Percentiles rank a stretch among this genome's conserved stretches.
Evolutionary conservation across 768 basidiomycete species (phyloP).

Genomic region (Kwoniella botswanensis): DNA sequence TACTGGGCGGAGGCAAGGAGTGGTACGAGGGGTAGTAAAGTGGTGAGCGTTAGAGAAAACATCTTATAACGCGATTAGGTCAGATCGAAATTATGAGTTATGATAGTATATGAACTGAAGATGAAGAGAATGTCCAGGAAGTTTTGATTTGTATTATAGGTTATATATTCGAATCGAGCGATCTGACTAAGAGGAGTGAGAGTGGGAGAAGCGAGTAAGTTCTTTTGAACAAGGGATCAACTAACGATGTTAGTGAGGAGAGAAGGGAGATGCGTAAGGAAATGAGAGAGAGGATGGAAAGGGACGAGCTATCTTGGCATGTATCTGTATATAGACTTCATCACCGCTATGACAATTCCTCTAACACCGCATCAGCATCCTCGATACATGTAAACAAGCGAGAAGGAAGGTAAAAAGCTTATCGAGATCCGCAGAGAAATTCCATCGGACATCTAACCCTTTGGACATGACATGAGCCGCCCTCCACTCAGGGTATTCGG

Average conservation of each 20-base stretch:
- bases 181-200: no score
- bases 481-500: slow-evolving; percentile 1
- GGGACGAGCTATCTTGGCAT: background rate
- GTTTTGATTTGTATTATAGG: no score
- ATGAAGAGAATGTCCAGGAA: no score
- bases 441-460: background rate
- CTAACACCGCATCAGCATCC: background rate
- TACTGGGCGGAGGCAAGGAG: slow-evolving; percentile 47
- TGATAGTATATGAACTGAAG: no score
- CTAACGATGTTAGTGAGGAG: no score
- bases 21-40: slow-evolving; percentile 30
- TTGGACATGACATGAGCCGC: slow-evolving; percentile 13
- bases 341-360: background rate
- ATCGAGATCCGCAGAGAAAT: slow-evolving; percentile 5
- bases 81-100: no score
- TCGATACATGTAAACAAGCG: background rate
- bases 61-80: no score
- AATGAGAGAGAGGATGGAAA: background rate
- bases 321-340: background rate
- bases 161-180: no score
- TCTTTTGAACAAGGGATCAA: no score
- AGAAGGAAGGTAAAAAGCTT: background rate
- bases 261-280: background rate
- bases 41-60: background rate
- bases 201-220: no score